A percentile compares a stretch with the other conserved stretches of the same genome.
Conservation (phyloP, 2,329 filamentous ascomycete genomes). For the Hypoxylon sp. region DNA sequence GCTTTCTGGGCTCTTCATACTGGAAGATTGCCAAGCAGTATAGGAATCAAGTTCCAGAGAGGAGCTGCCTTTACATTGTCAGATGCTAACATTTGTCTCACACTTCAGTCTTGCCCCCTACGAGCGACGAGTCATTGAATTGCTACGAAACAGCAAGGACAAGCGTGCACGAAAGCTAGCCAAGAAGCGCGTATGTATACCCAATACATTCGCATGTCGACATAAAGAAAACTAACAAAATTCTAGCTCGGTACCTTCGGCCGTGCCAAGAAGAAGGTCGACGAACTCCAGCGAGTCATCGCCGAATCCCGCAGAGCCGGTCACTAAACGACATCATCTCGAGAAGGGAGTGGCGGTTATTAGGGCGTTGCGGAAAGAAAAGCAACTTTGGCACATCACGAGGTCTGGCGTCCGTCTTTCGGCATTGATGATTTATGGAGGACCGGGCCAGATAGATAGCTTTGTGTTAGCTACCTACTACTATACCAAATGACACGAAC, state of each 20-base stretch:
- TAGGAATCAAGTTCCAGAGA: background rate
- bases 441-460: slow-evolving; percentile 38
- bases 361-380: slow-evolving; percentile 39
- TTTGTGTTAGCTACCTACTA: slow-evolving; percentile 44
- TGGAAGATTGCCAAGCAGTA: background rate
- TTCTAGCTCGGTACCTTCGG: slow-evolving; percentile 94
- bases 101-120: slow-evolving; percentile 83
- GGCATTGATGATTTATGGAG: slow-evolving; percentile 46
- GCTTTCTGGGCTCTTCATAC: background rate
- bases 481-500: slow-evolving; percentile 47
- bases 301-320: slow-evolving; percentile 85
- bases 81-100: slow-evolving; percentile 51
- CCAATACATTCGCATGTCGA: slow-evolving; percentile 3
- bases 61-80: background rate
- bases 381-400: slow-evolving; percentile 38
- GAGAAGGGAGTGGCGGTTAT: slow-evolving; percentile 26
- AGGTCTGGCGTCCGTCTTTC: slow-evolving; percentile 51
- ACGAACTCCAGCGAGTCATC: slow-evolving; percentile 98
- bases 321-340: slow-evolving; percentile 64
- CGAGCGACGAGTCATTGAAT: slow-evolving; percentile 98
- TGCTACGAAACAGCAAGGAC: slow-evolving; percentile 99
- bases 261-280: slow-evolving; percentile 99
- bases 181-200: slow-evolving; percentile 90
- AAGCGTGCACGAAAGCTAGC: slow-evolving; percentile 99
- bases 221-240: slow-evolving; percentile 41